Conservation (phyloP, 768 basidiomycete species). For the Lyophyllum shimeji region DNA sequence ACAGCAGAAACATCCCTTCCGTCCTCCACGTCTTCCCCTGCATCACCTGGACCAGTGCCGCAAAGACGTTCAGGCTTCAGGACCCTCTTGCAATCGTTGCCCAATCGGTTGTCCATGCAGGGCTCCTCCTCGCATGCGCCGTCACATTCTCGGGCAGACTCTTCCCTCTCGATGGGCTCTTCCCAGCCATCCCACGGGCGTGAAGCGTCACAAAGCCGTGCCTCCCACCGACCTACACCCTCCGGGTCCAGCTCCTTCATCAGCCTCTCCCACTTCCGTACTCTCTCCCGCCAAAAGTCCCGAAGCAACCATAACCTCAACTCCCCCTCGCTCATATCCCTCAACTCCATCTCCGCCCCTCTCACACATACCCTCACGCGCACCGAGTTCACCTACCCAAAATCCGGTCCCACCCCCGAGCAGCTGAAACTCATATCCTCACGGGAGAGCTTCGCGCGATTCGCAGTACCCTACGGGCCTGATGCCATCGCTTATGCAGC, state of each 20-base stretch:
- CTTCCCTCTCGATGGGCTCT: slow-evolving; percentile 26
- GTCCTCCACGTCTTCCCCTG: slow-evolving; percentile 14
- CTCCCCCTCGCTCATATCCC: slow-evolving; percentile 69
- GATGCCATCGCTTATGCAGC: slow-evolving; percentile 69
- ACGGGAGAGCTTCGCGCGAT: slow-evolving; percentile 62
- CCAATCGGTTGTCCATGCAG: slow-evolving; percentile 34
- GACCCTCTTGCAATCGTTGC: slow-evolving; percentile 33
- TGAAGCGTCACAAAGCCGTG: slow-evolving; percentile 24
- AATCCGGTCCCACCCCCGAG: slow-evolving; percentile 59
- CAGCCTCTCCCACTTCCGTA: slow-evolving; percentile 47
- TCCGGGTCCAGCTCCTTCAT: slow-evolving; percentile 35
- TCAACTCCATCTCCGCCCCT: slow-evolving; percentile 74
- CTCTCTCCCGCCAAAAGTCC: slow-evolving; percentile 48
- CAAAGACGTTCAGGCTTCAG: slow-evolving; percentile 47
- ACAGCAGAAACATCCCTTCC: slow-evolving; percentile 11
- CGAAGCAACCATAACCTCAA: slow-evolving; percentile 44
- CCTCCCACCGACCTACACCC: slow-evolving; percentile 29
- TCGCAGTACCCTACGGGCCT: slow-evolving; percentile 74
- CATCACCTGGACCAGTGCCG: slow-evolving; percentile 19
- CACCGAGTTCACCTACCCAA: slow-evolving; percentile 71
- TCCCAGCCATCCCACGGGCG: slow-evolving; percentile 21
- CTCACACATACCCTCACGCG: slow-evolving; percentile 71
- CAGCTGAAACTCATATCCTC: slow-evolving; percentile 70
- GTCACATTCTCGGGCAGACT: slow-evolving; percentile 31
- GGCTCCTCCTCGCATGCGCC: slow-evolving; percentile 18